phyloP scores from a whole-genome alignment of 2,329 filamentous ascomycete genomes.

The Dothistroma pini region DNA sequence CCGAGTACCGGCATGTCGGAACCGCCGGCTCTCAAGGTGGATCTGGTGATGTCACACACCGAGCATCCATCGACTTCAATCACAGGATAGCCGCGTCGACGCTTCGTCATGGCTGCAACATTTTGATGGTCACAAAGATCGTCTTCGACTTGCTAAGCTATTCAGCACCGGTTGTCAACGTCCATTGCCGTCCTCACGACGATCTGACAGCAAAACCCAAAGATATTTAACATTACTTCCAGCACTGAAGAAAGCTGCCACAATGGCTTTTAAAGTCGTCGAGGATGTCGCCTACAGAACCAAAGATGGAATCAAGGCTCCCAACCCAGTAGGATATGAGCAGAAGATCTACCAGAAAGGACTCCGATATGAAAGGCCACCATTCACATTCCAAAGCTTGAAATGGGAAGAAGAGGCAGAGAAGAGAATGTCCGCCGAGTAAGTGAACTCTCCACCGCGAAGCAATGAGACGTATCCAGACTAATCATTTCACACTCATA shows the following conservation, averaged over 20 bases:
- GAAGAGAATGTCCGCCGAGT: conserved; percentile 27
- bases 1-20: no score
- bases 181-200: no score
- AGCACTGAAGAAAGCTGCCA: neutral
- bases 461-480: neutral
- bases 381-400: conserved; percentile 34
- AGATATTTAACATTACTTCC: neutral
- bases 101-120: neutral
- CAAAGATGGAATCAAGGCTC: neutral
- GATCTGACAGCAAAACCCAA: neutral
- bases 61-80: neutral
- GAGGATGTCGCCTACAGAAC: conserved; percentile 4
- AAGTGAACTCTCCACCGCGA: neutral
- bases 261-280: neutral
- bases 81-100: neutral
- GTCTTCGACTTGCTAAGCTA: neutral
- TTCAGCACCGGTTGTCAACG: no score
- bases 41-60: neutral
- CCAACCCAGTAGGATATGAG: conserved; percentile 28
- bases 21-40: neutral
- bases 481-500: neutral
- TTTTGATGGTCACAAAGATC: neutral
- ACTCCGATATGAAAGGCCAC: conserved; percentile 32
- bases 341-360: conserved; percentile 33
- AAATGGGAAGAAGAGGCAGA: conserved; percentile 31